Conservation (phyloP, 495 filamentous ascomycete genomes). For the Pyronema omphalodes region DNA sequence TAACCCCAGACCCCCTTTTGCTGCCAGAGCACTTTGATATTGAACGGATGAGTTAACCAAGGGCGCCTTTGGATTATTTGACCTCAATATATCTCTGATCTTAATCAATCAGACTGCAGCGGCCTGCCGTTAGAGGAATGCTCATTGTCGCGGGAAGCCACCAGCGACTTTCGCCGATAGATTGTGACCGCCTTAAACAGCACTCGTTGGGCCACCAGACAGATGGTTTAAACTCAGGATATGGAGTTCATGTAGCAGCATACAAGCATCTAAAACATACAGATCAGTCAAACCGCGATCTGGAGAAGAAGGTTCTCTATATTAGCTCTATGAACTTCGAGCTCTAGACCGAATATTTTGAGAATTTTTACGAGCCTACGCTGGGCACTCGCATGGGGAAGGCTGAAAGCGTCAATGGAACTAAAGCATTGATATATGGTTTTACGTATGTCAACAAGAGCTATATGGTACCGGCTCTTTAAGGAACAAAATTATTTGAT, state of each 20-base stretch:
- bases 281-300: background rate
- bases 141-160: constrained; percentile 9
- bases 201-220: constrained; percentile 2
- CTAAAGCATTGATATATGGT: no score
- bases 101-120: constrained; percentile 1
- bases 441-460: no score
- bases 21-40: constrained; percentile 12
- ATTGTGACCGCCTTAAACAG: constrained; percentile 11
- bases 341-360: background rate
- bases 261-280: no score
- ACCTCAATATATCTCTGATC: constrained; percentile 5
- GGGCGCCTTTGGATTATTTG: constrained; percentile 9
- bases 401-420: no score
- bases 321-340: background rate
- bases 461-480: no score
- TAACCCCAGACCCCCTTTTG: constrained; percentile 5
- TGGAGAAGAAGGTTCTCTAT: background rate
- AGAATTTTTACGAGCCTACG: background rate
- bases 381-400: background rate
- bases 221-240: constrained; percentile 1
- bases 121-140: constrained; percentile 8
- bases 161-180: constrained; percentile 12
- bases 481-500: no score
- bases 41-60: background rate
- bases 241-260: background rate